Base-by-base conservation (phyloP, 495 filamentous ascomycete genomes). In the Aspergillus indologenus region DNA sequence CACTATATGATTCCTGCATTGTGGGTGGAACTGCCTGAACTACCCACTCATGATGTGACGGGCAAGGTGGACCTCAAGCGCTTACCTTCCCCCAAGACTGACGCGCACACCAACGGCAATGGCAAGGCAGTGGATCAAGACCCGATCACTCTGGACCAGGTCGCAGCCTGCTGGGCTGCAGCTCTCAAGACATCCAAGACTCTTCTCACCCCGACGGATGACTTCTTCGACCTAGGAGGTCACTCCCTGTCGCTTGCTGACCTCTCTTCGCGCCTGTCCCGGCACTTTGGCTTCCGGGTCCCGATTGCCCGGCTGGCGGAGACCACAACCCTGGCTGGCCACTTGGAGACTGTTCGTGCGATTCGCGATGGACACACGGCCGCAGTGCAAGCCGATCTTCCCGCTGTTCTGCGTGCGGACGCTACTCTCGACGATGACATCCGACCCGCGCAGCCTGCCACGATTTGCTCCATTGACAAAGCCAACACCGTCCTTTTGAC, bases 1-100 rank as follows among this genome's bases (percentile, higher is more conserved):
- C 84, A 84, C 47, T 89, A 89, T 57, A 89, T 89, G 86, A 84
- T 89, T 53, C 86, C 86, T 0, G 74, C 84, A 1, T 66, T 87
- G 20, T 89, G 85, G 86, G 80, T 88, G 56, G 76, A 80, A 44
- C 51, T 89, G 34, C 75, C 82, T 34, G 76, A 80, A 53, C 63
- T 89, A 12, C 86, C 85, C 17, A 88, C 85, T 0, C 80, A 85
- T 55, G 81, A 80, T 55, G 86, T 89, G 5, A 87, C 85, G 20
- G 86, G 85, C 15, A 89, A 89, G 68, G 80, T 85, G 26, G 83
- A 89, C 61, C 71, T 85, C 24, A 87, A 87, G 55, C 68, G 75
- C 17, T 78, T 88, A 15, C 85, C 86, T 17, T 64, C 80, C 0
- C 85, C 85, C 2, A 71, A 70, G 26, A 73, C 66, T 34, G 49